These are phyloP conservation scores for Ustilago vetiveriae DNA, from an alignment of 1,284 basidiomycete species.

Conservation along the genomic window DNA sequence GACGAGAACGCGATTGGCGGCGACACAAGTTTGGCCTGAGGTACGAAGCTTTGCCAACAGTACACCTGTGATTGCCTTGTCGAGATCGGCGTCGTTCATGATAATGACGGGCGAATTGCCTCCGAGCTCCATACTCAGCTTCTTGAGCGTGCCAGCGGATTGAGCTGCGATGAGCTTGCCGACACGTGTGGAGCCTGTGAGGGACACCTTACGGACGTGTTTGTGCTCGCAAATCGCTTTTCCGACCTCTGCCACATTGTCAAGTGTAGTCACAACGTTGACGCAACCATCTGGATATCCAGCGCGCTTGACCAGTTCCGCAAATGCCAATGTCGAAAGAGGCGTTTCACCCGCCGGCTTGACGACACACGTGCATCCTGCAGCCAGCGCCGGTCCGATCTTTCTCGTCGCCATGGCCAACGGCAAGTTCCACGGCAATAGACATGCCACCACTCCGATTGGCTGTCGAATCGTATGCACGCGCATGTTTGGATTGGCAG, in stretches of 20 bases:
- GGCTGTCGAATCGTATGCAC: slow-evolving; percentile 38
- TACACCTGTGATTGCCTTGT: slow-evolving; percentile 55
- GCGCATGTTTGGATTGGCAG: slow-evolving; percentile 26
- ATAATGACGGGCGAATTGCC: slow-evolving; percentile 87
- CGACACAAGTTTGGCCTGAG: slow-evolving; percentile 45
- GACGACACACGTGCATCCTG: slow-evolving; percentile 33
- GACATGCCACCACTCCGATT: slow-evolving; percentile 38
- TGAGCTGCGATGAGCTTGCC: slow-evolving; percentile 41
- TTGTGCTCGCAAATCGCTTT: slow-evolving; percentile 38
- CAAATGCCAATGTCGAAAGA: slow-evolving; percentile 31
- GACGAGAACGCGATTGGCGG: slow-evolving; percentile 49
- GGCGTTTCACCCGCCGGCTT: slow-evolving; percentile 43
- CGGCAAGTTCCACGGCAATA: slow-evolving; percentile 55
- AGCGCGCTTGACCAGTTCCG: slow-evolving; percentile 27
- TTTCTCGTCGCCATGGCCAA: slow-evolving; percentile 44
- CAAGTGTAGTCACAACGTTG: slow-evolving; percentile 34
- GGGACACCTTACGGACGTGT: slow-evolving; percentile 30
- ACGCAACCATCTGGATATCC: slow-evolving; percentile 35
- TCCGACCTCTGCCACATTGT: slow-evolving; percentile 33
- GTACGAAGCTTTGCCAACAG: slow-evolving; percentile 44
- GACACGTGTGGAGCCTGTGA: slow-evolving; percentile 38
- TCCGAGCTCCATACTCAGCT: slow-evolving; percentile 91
- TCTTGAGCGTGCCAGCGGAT: slow-evolving; percentile 71
- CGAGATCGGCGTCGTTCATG: slow-evolving; percentile 75
- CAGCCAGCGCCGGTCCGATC: slow-evolving; percentile 32